Evolutionary conservation across 495 filamentous ascomycete genomes (phyloP).

Genomic region (Lepidopterella palustris): DNA sequence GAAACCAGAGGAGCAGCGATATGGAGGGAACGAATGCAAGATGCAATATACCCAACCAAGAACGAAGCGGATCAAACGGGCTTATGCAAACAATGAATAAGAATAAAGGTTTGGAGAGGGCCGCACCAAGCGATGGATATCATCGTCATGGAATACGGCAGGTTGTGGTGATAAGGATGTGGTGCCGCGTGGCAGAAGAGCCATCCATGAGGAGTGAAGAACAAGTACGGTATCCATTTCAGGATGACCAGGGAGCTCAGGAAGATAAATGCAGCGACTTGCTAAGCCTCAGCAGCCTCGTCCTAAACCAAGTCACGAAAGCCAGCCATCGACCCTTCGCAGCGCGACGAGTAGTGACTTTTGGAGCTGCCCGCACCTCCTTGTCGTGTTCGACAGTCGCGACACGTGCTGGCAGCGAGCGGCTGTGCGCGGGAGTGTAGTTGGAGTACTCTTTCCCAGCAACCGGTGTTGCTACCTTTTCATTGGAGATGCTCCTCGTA

Average conservation of each 20-base stretch:
- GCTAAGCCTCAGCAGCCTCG: conserved; percentile 26
- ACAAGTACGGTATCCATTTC: background rate
- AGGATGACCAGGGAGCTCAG: conserved; percentile 1
- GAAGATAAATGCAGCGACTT: conserved; percentile 11
- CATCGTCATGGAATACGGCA: background rate
- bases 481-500: conserved; percentile 14
- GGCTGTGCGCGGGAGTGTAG: conserved; percentile 14
- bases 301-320: conserved; percentile 34
- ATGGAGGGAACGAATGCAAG: background rate
- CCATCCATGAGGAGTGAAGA: background rate
- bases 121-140: background rate
- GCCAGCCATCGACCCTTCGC: conserved; percentile 30
- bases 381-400: conserved; percentile 15
- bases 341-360: conserved; percentile 16
- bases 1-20: background rate
- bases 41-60: background rate
- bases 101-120: too few species aligned
- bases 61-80: too few species aligned
- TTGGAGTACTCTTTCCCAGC: conserved; percentile 28
- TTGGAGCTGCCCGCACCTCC: conserved; percentile 7
- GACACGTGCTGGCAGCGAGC: conserved; percentile 16
- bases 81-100: too few species aligned
- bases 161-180: background rate
- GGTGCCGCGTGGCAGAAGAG: background rate
- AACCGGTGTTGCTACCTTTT: conserved; percentile 9